phyloP scores from a whole-genome alignment of 1,284 basidiomycete genomes.

The Ustilago curta region DNA sequence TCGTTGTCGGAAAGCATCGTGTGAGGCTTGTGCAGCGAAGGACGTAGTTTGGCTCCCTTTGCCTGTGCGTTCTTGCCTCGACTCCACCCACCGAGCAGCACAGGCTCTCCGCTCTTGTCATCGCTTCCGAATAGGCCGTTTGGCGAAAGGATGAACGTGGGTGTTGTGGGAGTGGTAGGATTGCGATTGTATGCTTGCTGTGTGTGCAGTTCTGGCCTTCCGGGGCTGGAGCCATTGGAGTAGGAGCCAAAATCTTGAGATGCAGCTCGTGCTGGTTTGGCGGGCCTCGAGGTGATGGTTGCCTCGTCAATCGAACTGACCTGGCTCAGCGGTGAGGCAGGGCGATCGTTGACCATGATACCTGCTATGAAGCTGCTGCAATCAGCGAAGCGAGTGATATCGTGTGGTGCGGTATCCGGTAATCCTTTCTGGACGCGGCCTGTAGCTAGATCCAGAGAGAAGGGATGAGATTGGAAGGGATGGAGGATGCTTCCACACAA shows the following conservation, averaged over 20 bases:
- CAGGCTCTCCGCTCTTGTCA: slow-evolving; percentile 18
- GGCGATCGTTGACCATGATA: slow-evolving; percentile 12
- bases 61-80: slow-evolving; percentile 12
- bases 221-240: neutral
- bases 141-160: slow-evolving; percentile 21
- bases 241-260: slow-evolving; percentile 1
- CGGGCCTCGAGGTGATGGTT: slow-evolving; percentile 1
- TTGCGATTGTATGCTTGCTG: slow-evolving; percentile 14
- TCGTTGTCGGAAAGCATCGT: slow-evolving; percentile 21
- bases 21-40: slow-evolving; percentile 23
- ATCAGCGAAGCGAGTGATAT: neutral
- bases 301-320: slow-evolving; percentile 4
- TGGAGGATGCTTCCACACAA: neutral
- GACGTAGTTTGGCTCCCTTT: slow-evolving; percentile 24
- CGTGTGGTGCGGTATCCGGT: neutral
- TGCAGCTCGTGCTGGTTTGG: slow-evolving; percentile 14
- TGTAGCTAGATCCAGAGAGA: neutral
- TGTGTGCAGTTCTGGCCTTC: neutral
- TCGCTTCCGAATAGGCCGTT: slow-evolving; percentile 3
- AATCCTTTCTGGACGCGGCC: neutral
- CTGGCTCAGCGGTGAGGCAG: neutral
- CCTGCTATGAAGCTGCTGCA: neutral
- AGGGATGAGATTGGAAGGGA: neutral
- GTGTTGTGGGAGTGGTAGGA: slow-evolving; percentile 22
- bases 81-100: slow-evolving; percentile 32